Base-by-base conservation (phyloP, 805 yeast species). In the Saccharomyces kudriavzevii region DNA sequence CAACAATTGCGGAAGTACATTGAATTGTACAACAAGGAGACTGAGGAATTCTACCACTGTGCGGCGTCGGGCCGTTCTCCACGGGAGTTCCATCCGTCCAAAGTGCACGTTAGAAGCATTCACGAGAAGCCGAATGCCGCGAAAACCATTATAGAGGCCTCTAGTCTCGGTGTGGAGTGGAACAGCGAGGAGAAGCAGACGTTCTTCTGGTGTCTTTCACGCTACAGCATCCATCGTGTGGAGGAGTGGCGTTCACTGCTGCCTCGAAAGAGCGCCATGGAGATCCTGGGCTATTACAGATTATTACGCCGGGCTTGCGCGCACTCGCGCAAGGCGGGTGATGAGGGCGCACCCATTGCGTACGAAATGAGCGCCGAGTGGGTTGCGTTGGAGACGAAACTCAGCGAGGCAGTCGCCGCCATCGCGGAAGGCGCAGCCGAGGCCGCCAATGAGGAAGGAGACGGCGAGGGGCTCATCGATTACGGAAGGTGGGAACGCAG, bases 221-320 rank as follows among this genome's bases (percentile, higher is more conserved):
- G 72, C 20, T 64, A 59, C 50, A 62, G 69, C 6, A 68, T 69
- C 20, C 71, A 69, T 54, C 52, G 63, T n/a, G 27, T 69, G 2
- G 69, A 65, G 31, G 65, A 62, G 24, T 69, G 72, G 72, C 48
- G 53, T 13, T 31, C 26, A 2, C 40, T 49, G 13, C 45, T 65
- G 2, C 63, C 63, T 1, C 31, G 40, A 0, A 69, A 68, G 52
- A 62, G 68, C 6, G 63, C 60, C 51, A 56, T 55, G 27, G 72
- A 69, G 49, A 65, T 69, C 4, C 26, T 62, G 25, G 35, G 53
- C 2, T 69, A 69, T 53, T 65, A 65, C 48, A 40, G 52, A 14
- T 60, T 67, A 4, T 54, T 69, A 28, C 17, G 43, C 10, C 17
- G 43, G 9, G 43, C 43, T 10, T 17, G 43, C 24, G 24, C 24